Percentiles rank a stretch among this genome's conserved stretches.
phyloP scores from a whole-genome alignment of 768 basidiomycete genomes.

The Scleroderma citrinum region DNA sequence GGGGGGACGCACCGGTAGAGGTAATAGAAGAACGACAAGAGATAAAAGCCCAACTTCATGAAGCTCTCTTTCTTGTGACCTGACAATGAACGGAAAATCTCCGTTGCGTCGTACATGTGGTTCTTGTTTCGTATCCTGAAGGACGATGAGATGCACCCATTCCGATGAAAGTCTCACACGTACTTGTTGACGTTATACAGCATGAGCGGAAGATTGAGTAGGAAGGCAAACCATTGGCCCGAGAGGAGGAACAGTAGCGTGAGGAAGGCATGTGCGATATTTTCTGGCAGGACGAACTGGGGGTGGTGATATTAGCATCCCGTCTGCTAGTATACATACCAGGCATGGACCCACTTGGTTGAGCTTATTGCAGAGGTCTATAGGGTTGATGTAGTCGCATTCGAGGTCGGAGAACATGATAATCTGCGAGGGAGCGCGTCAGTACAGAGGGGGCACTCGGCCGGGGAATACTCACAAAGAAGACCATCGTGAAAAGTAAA shows the following conservation, averaged over 20 bases:
- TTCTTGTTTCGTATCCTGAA: conserved; percentile 82
- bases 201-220: conserved; percentile 85
- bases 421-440: conserved; percentile 56
- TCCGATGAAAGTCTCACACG: conserved; percentile 24
- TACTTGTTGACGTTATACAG: conserved; percentile 93
- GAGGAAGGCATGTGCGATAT: conserved; percentile 90
- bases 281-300: conserved; percentile 97
- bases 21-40: conserved; percentile 89
- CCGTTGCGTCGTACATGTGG: conserved; percentile 99
- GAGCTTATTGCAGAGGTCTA: conserved; percentile 99
- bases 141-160: neutral
- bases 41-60: conserved; percentile 90
- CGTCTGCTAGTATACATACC: neutral
- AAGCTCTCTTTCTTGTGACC: conserved; percentile 96
- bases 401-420: conserved; percentile 99
- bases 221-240: conserved; percentile 92
- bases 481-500: conserved; percentile 97
- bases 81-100: conserved; percentile 93
- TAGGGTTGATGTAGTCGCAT: conserved; percentile 99
- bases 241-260: conserved; percentile 85
- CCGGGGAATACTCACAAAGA: conserved; percentile 70
- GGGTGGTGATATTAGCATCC: neutral
- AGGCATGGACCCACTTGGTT: conserved; percentile 63
- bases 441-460: neutral
- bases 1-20: conserved; percentile 66